Evolutionary conservation across 2,329 filamentous ascomycete genomes (phyloP).

Genomic region (Bipolaris cookei): DNA sequence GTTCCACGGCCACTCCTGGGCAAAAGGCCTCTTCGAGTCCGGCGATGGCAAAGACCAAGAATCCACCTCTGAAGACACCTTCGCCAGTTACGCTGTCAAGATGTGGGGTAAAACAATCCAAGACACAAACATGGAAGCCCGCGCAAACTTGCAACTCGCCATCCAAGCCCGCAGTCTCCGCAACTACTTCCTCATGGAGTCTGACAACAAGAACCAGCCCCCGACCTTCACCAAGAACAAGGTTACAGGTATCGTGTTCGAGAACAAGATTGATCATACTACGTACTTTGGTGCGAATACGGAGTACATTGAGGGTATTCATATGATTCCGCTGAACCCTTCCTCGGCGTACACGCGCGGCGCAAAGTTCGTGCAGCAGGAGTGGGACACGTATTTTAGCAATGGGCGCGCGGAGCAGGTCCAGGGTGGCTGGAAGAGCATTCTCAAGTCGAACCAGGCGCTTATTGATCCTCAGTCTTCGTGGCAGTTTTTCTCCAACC

Average conservation of each 20-base stretch:
- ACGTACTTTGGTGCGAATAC: conserved; percentile 75
- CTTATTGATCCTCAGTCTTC: conserved; percentile 73
- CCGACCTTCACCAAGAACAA: conserved; percentile 81
- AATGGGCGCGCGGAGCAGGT: conserved; percentile 70
- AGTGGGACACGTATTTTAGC: conserved; percentile 71
- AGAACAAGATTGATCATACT: conserved; percentile 95
- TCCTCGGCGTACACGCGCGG: conserved; percentile 73
- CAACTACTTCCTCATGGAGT: conserved; percentile 83
- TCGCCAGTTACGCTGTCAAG: conserved; percentile 87
- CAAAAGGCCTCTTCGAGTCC: conserved; percentile 77
- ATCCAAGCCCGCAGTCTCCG: conserved; percentile 75
- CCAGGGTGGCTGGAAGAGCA: conserved; percentile 80
- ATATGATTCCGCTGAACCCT: conserved; percentile 82
- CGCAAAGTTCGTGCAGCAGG: conserved; percentile 75
- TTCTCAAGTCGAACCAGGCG: conserved; percentile 83
- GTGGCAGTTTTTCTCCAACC: conserved; percentile 75
- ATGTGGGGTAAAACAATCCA: conserved; percentile 87
- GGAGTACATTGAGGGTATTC: conserved; percentile 78
- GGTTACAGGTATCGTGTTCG: conserved; percentile 76
- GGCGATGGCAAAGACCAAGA: conserved; percentile 86
- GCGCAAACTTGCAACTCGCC: conserved; percentile 81
- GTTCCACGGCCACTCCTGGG: conserved; percentile 93
- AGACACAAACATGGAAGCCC: conserved; percentile 78
- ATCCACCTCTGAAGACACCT: conserved; percentile 89
- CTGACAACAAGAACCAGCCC: conserved; percentile 75